These are phyloP conservation scores for Phytophthora pistaciae DNA, from an alignment of 352 stramenopile species.

Conservation along the genomic window DNA sequence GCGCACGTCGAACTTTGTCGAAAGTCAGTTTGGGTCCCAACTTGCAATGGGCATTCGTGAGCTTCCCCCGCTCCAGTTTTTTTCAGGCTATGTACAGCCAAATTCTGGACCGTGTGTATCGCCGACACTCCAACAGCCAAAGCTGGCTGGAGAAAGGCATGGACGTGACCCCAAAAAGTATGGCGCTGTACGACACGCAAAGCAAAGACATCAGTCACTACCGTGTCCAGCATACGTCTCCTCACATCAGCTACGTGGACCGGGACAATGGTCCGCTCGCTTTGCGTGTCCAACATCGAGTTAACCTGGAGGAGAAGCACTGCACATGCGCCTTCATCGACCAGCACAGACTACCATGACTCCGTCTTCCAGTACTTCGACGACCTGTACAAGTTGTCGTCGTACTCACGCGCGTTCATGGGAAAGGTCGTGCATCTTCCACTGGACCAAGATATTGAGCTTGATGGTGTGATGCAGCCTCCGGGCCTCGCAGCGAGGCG, in stretches of 20 bases:
- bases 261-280: neutral
- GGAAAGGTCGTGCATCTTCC: neutral
- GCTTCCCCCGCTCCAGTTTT: slow-evolving; percentile 1
- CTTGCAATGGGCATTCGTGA: neutral
- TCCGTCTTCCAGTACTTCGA: neutral
- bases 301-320: neutral
- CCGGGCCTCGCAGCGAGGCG: no score
- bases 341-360: neutral
- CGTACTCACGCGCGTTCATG: neutral
- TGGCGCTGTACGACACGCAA: neutral
- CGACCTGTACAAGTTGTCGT: neutral
- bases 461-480: neutral
- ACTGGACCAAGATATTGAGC: neutral
- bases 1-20: slow-evolving; percentile 19
- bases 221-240: neutral
- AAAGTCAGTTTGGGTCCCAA: slow-evolving; percentile 4
- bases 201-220: neutral
- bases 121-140: neutral
- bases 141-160: no score
- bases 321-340: neutral
- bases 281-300: neutral
- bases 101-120: neutral
- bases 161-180: neutral
- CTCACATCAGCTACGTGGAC: neutral
- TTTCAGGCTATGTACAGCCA: slow-evolving; percentile 11